phyloP scores from a whole-genome alignment of 2,329 filamentous ascomycete genomes.

The Microsporum canis region DNA sequence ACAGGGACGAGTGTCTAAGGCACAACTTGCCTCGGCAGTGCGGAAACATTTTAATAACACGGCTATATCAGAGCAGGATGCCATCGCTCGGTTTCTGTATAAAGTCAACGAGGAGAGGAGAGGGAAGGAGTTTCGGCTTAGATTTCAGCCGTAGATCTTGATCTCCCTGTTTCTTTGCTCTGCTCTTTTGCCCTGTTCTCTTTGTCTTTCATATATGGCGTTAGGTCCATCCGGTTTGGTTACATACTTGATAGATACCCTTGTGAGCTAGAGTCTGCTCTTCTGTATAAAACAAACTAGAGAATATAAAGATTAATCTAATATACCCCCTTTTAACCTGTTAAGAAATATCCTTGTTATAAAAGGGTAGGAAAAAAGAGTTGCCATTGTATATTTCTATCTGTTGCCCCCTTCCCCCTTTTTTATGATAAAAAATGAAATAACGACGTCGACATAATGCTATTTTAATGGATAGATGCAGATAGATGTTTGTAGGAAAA shows the following conservation, averaged over 20 bases:
- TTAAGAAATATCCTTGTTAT: not conserved
- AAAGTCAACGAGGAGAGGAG: conserved; percentile 38
- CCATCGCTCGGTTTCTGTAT: conserved; percentile 38
- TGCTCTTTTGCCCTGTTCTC: not conserved
- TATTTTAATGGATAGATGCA: not conserved
- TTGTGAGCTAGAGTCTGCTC: not conserved
- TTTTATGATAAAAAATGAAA: not conserved
- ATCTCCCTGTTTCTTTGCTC: not conserved
- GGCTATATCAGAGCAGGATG: conserved; percentile 37
- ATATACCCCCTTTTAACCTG: not conserved
- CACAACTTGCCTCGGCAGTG: conserved; percentile 33
- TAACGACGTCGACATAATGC: not conserved
- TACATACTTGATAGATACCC: not conserved
- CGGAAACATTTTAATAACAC: conserved; percentile 40
- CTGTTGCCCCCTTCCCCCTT: not conserved
- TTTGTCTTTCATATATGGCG: not conserved
- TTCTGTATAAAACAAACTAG: not conserved
- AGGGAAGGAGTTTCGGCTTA: conserved; percentile 31
- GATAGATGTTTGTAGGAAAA: not conserved
- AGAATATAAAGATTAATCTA: not conserved
- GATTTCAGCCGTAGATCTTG: conserved; percentile 31
- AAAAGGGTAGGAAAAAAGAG: not conserved
- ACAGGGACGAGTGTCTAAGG: conserved; percentile 33
- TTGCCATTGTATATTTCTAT: not conserved
- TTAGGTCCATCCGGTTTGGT: not conserved